A percentile compares a stretch with the other conserved stretches of the same genome.
phyloP scores from a whole-genome alignment of 345 rosid genomes.

The Euphorbia pulcherrima region DNA sequence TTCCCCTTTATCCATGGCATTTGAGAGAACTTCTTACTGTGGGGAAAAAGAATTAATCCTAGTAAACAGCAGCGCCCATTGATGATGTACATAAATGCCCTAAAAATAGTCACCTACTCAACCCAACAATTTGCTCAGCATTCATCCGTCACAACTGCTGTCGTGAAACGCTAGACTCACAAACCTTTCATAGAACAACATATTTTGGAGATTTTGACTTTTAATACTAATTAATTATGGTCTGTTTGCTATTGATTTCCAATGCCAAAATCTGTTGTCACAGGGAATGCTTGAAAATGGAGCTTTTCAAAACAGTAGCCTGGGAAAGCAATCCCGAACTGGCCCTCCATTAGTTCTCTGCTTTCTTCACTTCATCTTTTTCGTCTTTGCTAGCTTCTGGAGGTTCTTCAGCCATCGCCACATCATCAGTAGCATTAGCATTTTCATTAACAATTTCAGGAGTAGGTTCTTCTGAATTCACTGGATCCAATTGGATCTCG shows the following conservation, averaged over 20 bases:
- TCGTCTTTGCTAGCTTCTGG: constrained; percentile 22
- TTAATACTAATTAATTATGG: constrained; percentile 10
- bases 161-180: too few species aligned
- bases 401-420: constrained; percentile 11
- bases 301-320: too few species aligned
- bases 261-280: too few species aligned
- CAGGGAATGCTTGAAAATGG: too few species aligned
- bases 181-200: too few species aligned
- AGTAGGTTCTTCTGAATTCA: constrained; percentile 19
- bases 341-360: constrained; percentile 14
- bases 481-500: constrained; percentile 33
- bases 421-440: constrained; percentile 13
- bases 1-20: background rate
- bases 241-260: constrained; percentile 15
- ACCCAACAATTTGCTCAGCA: constrained; percentile 2
- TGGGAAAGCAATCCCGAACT: constrained; percentile 1
- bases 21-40: background rate
- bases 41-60: constrained; percentile 20
- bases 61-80: constrained; percentile 16
- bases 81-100: constrained; percentile 15
- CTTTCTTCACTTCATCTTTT: constrained; percentile 11
- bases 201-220: too few species aligned
- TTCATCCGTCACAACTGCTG: too few species aligned
- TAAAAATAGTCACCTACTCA: constrained; percentile 16
- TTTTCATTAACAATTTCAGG: constrained; percentile 14